Conservation (phyloP, 768 basidiomycete species). For the Strobilomyces echinocephalus region DNA sequence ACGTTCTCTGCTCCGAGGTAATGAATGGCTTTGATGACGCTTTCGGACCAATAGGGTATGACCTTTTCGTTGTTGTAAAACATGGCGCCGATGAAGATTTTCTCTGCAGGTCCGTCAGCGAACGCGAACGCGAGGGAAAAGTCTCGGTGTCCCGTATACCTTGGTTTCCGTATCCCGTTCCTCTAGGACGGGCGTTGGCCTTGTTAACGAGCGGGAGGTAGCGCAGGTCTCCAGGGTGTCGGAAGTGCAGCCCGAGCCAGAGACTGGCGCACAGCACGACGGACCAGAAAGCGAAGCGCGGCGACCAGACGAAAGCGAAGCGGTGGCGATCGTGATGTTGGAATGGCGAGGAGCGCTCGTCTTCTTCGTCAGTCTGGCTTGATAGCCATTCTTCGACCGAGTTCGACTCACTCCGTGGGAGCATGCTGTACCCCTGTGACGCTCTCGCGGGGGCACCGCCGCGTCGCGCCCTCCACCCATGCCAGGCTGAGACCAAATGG, state of each 20-base stretch:
- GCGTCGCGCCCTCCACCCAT: neutral
- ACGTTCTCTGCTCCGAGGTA: too few species aligned
- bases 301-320: neutral
- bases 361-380: neutral
- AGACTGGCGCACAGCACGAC: neutral
- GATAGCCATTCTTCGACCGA: neutral
- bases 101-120: slow-evolving; percentile 3
- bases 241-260: slow-evolving; percentile 4
- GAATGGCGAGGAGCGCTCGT: neutral
- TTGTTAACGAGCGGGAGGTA: slow-evolving; percentile 12
- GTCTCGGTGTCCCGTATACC: neutral
- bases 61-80: slow-evolving; percentile 37
- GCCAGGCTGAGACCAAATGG: neutral
- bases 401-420: slow-evolving; percentile 6
- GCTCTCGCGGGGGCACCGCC: too few species aligned
- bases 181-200: slow-evolving; percentile 9
- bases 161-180: slow-evolving; percentile 13
- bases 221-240: slow-evolving; percentile 7
- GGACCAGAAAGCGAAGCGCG: slow-evolving; percentile 7
- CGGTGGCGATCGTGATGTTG: neutral
- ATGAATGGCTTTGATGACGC: slow-evolving; percentile 31
- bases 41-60: slow-evolving; percentile 36
- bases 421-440: slow-evolving; percentile 8
- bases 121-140: too few species aligned
- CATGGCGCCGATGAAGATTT: slow-evolving; percentile 28